Evolutionary conservation across 169 alveolate species (phyloP), one percentile per base, ranked within the genome.

Genomic region (Eimeria maxima): DNA sequence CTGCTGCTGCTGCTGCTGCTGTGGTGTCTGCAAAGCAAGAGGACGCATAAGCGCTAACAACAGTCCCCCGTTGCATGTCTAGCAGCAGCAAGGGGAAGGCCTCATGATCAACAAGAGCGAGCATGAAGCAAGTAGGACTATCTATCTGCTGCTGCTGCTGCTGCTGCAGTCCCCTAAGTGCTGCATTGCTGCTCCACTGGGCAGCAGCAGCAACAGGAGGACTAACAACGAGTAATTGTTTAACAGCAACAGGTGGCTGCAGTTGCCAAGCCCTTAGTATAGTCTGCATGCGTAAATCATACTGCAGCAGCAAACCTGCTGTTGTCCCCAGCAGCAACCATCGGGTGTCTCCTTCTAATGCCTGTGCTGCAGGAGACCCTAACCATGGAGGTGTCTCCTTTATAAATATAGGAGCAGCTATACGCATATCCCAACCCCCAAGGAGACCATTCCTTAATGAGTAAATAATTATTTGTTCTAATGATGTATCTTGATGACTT

Each of bases 201-300:
- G 67, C 67, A 57, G 60, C 80, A 27, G 93, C 93, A 10, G 93
- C 80, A 33, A 18, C 80, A 63, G 93, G 67, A 27, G 93, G 63
- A 42, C 24, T 50, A 10, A 63, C 81, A 33, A 42, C 27, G 20
- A 86, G 63, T 42, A 60, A 63, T 22, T 57, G 81, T 57, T 86
- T 86, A 44, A 73, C 29, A 55, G 95, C 47, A 29, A 29, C 88
- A 7, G 76, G 44, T 7, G 88, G 69, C 53, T 73, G 57, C 38
- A 94, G 65, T 29, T 73, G 89, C 91, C 91, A 94, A n/a, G 90
- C 91, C 33, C 74, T 50, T n/a, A 84, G 53, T 2, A 93, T 83
- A n/a, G 55, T 50, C 69, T 84, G 94, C 65, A 86, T 76, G 90
- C 96, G 94, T 5, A 94, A 91, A 67, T 94, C 96, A 80, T 45